These are phyloP conservation scores for Neodidymelliopsis sp. DNA, from an alignment of 2,329 filamentous ascomycete species.

Conservation along the genomic window DNA sequence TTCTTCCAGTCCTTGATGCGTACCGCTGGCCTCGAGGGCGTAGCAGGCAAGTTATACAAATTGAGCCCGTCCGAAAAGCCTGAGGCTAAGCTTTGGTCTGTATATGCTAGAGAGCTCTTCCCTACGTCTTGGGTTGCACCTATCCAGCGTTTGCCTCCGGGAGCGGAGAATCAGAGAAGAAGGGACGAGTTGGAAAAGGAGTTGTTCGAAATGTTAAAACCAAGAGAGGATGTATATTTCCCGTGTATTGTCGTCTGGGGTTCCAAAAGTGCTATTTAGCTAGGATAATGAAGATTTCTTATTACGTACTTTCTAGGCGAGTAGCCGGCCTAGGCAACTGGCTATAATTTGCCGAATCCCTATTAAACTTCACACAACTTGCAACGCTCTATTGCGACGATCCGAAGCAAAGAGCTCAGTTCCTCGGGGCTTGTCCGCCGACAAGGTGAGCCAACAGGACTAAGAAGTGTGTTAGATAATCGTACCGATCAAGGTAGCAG, in stretches of 20 bases:
- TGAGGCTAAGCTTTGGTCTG: background rate
- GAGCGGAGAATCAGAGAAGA: background rate
- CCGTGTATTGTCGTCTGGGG: background rate
- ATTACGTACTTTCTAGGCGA: too few species aligned
- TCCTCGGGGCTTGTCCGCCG: conserved; percentile 1
- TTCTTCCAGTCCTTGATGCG: background rate
- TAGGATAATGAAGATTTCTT: too few species aligned
- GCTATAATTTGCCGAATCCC: too few species aligned
- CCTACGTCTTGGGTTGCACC: background rate
- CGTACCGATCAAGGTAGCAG: background rate
- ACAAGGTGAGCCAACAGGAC: conserved; percentile 1
- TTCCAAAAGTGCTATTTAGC: background rate
- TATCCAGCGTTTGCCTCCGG: background rate
- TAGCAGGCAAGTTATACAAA: background rate
- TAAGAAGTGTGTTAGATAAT: background rate
- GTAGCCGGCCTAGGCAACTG: too few species aligned
- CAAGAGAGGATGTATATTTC: background rate
- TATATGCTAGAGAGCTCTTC: background rate
- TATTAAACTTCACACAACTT: too few species aligned
- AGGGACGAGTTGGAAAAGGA: background rate
- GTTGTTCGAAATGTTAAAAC: background rate
- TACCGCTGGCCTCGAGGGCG: background rate
- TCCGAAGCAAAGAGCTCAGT: conserved; percentile 2
- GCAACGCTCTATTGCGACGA: background rate
- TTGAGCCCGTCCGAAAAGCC: background rate